Evolutionary conservation across 2,329 filamentous ascomycete genomes (phyloP), one percentile per base, ranked within the genome.

Genomic region (Cladosporium sp.): DNA sequence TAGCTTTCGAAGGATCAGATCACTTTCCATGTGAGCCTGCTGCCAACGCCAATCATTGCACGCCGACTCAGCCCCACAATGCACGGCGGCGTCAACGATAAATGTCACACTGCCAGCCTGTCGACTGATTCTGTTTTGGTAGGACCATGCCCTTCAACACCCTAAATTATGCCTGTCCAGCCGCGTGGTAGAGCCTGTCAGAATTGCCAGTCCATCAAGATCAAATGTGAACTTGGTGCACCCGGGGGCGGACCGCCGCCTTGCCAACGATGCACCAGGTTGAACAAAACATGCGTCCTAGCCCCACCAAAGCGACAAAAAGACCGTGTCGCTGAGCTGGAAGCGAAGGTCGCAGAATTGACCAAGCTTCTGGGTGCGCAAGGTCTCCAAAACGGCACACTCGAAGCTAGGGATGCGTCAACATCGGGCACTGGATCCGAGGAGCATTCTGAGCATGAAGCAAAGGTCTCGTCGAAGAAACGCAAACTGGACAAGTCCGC

Each of bases 331-430:
- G 69, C 70, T 6, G 73, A 75, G 53, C 69, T 76, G 6, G 74
- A 76, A 61, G 71, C 72, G 12, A 68, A 73, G 65, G 71, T 76
- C 3, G 72, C 70, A n/a, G 65, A 68, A 12, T 65, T 75, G 58
- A 74, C 72, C 29, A 63, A 65, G 57, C 61, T 74, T 57, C 68
- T 75, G 11, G 65, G 69, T 21, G 64, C 68, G 14, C 72, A 75
- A 65, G 68, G 69, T 8, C 69, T 73, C 55, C 52, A 68, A 49
- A 56, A 70, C 18, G 53, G 65, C 7, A 29, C 28, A 23, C 63
- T 18, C 35, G 60, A 64, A 26, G 55, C 44, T 1, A 26, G 28
- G 14, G 35, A 21, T n/a, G 40, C 46, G 28, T 23, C n/a, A 12
- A 37, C 53, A 16, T 52, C 55, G 3, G 33, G 46, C 28, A 50